Base-by-base conservation (phyloP, 2,329 filamentous ascomycete genomes). In the Blastomyces gilchristii region DNA sequence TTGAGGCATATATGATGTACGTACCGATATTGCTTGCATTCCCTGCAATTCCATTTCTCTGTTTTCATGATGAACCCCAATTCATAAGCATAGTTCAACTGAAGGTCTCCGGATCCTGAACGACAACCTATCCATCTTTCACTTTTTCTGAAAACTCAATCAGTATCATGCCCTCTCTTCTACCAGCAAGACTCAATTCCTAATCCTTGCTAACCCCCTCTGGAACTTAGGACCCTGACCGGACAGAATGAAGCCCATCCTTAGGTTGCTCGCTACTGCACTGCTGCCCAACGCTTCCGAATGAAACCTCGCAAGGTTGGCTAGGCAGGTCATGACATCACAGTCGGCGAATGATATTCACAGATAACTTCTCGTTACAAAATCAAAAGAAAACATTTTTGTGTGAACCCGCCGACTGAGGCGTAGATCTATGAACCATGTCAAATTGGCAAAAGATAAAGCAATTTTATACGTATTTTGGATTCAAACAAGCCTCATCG, bases 61-160 rank as follows among this genome's bases (percentile, higher is more conserved):
- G n/a, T 63, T 63, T 66, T 62, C 57, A 65, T 70, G 69, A 71
- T 70, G 69, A 71, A 61, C 63, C 64, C 63, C 63, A 63, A 64
- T 66, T 66, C 61, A 63, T 63, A 70, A 69, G 69, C 69, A 71
- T 71, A 71, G 69, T 71, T 71, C 69, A 71, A 65, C 69, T 71
- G 69, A 71, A 67, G 67, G 65, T 66, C 68, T 68, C 62, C 60
- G 65, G 67, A 64, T 63, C 65, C 62, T 70, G 69, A 70, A 71
- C 66, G 69, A 71, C 61, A 71, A 64, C 63, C 58, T 45, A 61
- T 63, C 63, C 68, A 70, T 71, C 69, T 70, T 71, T 71, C 69
- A 69, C 43, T 60, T 62, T 64, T 65, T 62, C 58, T 63, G 53
- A 63, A 34, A 39, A 11, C 61, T 49, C 22, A 14, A 50, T 58